phyloP scores from a whole-genome alignment of 768 basidiomycete species.

The Naganishia vaughanmartiniae region DNA sequence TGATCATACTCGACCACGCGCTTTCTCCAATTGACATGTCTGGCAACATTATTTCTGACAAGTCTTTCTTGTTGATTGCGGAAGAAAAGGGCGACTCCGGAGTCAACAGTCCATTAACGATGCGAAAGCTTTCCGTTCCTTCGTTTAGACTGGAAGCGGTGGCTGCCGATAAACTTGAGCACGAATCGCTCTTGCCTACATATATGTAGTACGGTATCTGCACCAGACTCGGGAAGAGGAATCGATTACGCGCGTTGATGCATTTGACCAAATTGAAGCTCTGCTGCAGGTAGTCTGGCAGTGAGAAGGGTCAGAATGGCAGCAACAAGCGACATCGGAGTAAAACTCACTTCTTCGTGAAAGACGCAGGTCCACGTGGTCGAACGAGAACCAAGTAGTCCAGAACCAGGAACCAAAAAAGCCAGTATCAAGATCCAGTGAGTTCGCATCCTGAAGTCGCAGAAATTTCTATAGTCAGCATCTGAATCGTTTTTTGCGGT shows the following conservation, averaged over 20 bases:
- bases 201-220: conserved; percentile 69
- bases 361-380: conserved; percentile 56
- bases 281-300: conserved; percentile 68
- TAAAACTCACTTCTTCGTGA: conserved; percentile 56
- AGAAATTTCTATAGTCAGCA: not conserved
- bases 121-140: conserved; percentile 8
- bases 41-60: conserved; percentile 30
- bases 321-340: not conserved
- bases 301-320: not conserved
- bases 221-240: conserved; percentile 66
- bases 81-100: conserved; percentile 45
- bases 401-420: conserved; percentile 57
- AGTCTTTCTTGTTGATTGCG: conserved; percentile 20
- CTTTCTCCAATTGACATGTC: conserved; percentile 42
- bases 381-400: conserved; percentile 55
- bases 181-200: conserved; percentile 56
- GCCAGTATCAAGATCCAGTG: conserved; percentile 27
- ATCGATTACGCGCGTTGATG: conserved; percentile 70
- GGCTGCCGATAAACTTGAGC: conserved; percentile 53
- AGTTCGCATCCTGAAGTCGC: not conserved
- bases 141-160: conserved; percentile 50
- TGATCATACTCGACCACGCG: conserved; percentile 28
- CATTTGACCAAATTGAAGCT: conserved; percentile 72
- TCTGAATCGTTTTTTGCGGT: not conserved
- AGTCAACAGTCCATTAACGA: conserved; percentile 44